Evolutionary conservation across 768 basidiomycete species (phyloP).

Genomic region (Boletus reticuloceps): DNA sequence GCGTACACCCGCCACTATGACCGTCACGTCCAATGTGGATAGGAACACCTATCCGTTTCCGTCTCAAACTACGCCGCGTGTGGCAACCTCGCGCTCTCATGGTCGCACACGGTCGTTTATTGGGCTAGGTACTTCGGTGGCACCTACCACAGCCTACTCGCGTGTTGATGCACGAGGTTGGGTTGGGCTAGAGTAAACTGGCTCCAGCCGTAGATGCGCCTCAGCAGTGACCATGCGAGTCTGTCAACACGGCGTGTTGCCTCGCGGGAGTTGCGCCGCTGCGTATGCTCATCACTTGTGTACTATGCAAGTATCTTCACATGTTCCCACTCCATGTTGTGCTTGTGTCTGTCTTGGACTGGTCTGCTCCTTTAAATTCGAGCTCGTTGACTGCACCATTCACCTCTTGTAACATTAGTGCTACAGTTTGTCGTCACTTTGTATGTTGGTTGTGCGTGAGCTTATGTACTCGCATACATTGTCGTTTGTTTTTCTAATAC

Average conservation of each 20-base stretch:
- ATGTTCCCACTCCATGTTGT: constrained; percentile 22
- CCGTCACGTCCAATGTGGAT: constrained; percentile 61
- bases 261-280: constrained; percentile 9
- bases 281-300: constrained; percentile 15
- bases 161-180: constrained; percentile 84
- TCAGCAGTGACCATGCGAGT: constrained; percentile 9
- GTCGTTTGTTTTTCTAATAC: constrained; percentile 9
- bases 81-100: constrained; percentile 63
- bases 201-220: not conserved
- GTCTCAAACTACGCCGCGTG: constrained; percentile 60
- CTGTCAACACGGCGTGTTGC: constrained; percentile 6
- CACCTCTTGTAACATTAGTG: constrained; percentile 32
- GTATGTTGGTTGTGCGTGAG: not conserved
- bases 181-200: constrained; percentile 49
- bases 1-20: constrained; percentile 77
- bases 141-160: constrained; percentile 79
- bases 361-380: constrained; percentile 2
- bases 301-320: constrained; percentile 20
- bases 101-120: constrained; percentile 75
- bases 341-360: constrained; percentile 27
- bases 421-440: constrained; percentile 14
- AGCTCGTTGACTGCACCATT: constrained; percentile 24
- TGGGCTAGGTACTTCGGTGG: constrained; percentile 61
- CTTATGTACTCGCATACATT: constrained; percentile 9
- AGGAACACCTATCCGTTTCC: constrained; percentile 52